Conservation (phyloP, 2,329 filamentous ascomycete genomes). For the Ophiocordyceps camponoti-floridani region DNA sequence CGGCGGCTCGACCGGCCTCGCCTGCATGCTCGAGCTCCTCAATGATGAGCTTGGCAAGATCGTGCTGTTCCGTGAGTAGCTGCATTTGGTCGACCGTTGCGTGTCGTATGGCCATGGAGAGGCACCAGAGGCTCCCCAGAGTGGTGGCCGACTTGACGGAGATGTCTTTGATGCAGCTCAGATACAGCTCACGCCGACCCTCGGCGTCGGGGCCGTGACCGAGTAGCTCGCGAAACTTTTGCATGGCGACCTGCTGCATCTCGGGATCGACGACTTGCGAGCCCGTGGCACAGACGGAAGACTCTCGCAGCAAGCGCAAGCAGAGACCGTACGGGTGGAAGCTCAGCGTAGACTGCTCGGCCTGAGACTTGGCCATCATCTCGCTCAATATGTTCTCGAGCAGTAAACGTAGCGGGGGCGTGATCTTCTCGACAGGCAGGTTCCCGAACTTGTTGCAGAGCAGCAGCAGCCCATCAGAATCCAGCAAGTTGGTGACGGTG, state of each 20-base stretch:
- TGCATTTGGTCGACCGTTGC: slow-evolving; percentile 32
- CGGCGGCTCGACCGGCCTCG: slow-evolving; percentile 10
- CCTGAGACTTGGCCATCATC: slow-evolving; percentile 23
- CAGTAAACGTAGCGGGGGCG: slow-evolving; percentile 40
- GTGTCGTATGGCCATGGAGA: slow-evolving; percentile 30
- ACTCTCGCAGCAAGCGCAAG: slow-evolving; percentile 54
- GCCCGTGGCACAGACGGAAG: slow-evolving; percentile 36
- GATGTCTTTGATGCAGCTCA: slow-evolving; percentile 52
- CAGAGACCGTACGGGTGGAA: slow-evolving; percentile 31
- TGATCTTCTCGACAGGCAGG: slow-evolving; percentile 46
- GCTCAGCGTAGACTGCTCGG: slow-evolving; percentile 15
- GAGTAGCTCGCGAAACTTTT: slow-evolving; percentile 44
- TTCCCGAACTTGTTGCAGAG: slow-evolving; percentile 52
- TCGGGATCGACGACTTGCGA: slow-evolving; percentile 39
- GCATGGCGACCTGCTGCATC: slow-evolving; percentile 44
- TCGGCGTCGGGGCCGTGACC: slow-evolving; percentile 30
- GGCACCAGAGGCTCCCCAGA: slow-evolving; percentile 55
- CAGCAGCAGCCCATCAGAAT: slow-evolving; percentile 36
- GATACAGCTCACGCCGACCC: slow-evolving; percentile 44
- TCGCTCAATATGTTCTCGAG: slow-evolving; percentile 37
- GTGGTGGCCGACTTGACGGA: slow-evolving; percentile 41
- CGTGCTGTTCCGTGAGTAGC: slow-evolving; percentile 39
- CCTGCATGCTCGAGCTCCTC: slow-evolving; percentile 44
- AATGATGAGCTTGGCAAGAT: slow-evolving; percentile 42
- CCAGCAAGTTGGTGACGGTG: slow-evolving; percentile 28